Evolutionary conservation across 106 monocot species (phyloP), one percentile per base, ranked within the genome.

Genomic region (Posidonia australis): DNA sequence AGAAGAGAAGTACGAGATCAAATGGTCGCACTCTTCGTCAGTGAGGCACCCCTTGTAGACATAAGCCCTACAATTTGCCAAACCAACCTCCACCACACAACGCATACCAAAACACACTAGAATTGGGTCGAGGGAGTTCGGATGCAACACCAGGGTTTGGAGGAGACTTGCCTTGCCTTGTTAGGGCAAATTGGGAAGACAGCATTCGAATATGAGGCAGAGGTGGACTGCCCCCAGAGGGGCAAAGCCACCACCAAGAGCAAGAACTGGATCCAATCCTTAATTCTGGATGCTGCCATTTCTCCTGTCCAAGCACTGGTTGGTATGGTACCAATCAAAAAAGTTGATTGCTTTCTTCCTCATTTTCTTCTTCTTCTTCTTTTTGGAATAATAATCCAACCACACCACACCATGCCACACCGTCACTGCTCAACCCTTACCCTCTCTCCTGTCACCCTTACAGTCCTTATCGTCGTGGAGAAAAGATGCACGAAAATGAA

Each of bases 21-120:
- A 47, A 62, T 94, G 94, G 67, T 94, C 82, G 79, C 89, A 89
- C 72, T 94, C 94, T 23, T 82, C 82, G 18, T 82, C 84, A 5
- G 86, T 89, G 69, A 94, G 78, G 66, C 89, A 94, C 20, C 84
- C 82, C 54, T 90, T 74, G 76, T 94, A 94, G 19, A 94, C 74
- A 67, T 83, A 94, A 6, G 89, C 94, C 65, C 94, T 89, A 67
- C 46, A 65, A 63, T 17, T 7, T 7, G 71, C 21, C 9, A n/a
- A n/a, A 16, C 32, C 5, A 3, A 9, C 12, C 17, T 9, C 32
- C 67, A 30, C 20, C 57, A 44, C 53, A 55, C 10, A 36, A 11
- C 21, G n/a, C n/a, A 61, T 0, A 55, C 19, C 17, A 44, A 25
- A 26, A 30, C 26, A 17, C 47, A 47, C 16, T 11, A 3, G 25